These are phyloP conservation scores for Ilex aquifolium DNA, from an alignment of 257 asterid genomes.

Conservation along the genomic window DNA sequence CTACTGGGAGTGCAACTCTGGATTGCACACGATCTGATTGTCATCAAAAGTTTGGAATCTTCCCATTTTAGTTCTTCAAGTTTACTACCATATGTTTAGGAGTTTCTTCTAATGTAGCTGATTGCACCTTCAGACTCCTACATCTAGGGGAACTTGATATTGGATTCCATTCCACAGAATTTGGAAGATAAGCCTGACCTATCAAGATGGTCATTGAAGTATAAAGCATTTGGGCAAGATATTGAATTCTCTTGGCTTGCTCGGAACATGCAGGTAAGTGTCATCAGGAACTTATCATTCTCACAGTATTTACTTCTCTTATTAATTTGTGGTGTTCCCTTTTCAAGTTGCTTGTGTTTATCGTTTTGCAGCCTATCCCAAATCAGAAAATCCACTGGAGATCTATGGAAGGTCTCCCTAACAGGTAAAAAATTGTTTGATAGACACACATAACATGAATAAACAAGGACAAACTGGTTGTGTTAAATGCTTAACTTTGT, in stretches of 20 bases:
- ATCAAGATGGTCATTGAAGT: constrained; percentile 86
- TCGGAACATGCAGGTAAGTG: constrained; percentile 79
- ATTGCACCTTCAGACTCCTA: constrained; percentile 6
- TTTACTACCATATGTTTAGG: too few relatives aligned
- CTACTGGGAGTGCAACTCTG: too few relatives aligned
- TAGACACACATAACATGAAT: neutral
- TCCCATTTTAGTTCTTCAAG: too few relatives aligned
- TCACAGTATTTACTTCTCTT: neutral
- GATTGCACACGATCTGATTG: too few relatives aligned
- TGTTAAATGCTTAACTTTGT: too few relatives aligned
- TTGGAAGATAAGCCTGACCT: constrained; percentile 86
- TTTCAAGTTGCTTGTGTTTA: constrained; percentile 1
- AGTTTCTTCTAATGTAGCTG: too few relatives aligned
- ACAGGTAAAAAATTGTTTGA: constrained; percentile 40
- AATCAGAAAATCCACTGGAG: constrained; percentile 98
- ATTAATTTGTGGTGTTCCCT: neutral
- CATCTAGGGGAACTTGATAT: constrained; percentile 13
- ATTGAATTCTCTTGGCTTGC: constrained; percentile 93
- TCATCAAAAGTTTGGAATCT: too few relatives aligned
- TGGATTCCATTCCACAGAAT: constrained; percentile 39
- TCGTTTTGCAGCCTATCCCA: constrained; percentile 57
- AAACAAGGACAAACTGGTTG: too few relatives aligned
- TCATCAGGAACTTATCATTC: neutral
- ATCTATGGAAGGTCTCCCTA: constrained; percentile 94
- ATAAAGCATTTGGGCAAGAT: constrained; percentile 82